Base-by-base conservation (phyloP, 2,329 filamentous ascomycete genomes). In the Verticillium isaacii region DNA sequence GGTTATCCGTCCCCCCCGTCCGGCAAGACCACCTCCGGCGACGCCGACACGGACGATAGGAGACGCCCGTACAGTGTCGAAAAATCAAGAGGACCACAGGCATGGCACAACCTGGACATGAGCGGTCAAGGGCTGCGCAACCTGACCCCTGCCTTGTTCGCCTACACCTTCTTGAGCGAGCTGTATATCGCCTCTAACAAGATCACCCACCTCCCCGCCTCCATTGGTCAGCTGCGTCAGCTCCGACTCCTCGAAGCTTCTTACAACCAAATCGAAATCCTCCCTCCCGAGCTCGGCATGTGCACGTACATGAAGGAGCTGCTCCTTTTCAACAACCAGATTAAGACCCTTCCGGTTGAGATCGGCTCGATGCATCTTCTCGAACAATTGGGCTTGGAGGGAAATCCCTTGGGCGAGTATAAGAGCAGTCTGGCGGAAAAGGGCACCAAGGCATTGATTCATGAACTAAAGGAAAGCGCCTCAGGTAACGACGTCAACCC, bases 261-360 rank as follows among this genome's bases (percentile, higher is more conserved):
- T 0, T 88, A 89, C 77, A 99, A 99, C 75, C 86, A 94, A 64
- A 82, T 99, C 63, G 84, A 84, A 9, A 87, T 90, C 66, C 80
- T 99, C 4, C 95, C 95, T 1, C 85, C 91, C 25, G 94, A 99
- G 78, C 87, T 99, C 64, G 95, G 95, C 71, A 99, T 98, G 94
- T 92, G 97, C 69, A 95, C 93, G 32, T 95, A 93, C 68, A 81
- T 99, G 61, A 93, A 92, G 76, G 88, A 91, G 67, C 82, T 99
- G 5, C 80, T 93, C 32, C 81, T 97, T 2, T 97, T 97, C 74
- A 93, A 97, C 78, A 99, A 99, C 75, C 85, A 91, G 65, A 89
- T 99, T 60, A 86, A 86, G 64, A 88, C 86, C 25, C 81, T 99
- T 32, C 95, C 95, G 1, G 89, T 84, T 69, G 93, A 98, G 74